Evolutionary conservation across 1,284 basidiomycete genomes (phyloP).

Genomic region (Testicularia cyperi): DNA sequence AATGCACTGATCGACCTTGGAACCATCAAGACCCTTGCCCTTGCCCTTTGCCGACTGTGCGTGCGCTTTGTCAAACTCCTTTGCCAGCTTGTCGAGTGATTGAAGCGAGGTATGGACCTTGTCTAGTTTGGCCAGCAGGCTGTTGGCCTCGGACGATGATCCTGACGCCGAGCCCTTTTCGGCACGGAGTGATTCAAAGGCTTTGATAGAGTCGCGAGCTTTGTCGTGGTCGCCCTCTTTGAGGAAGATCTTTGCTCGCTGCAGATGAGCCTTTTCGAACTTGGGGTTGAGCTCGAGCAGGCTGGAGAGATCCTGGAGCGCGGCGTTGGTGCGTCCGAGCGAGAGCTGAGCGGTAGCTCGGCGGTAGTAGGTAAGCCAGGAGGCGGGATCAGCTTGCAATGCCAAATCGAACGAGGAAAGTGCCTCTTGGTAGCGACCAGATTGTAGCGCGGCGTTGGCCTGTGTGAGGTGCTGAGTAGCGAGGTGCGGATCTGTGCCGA

Average conservation of each 20-base stretch:
- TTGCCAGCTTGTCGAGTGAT: slow-evolving; percentile 37
- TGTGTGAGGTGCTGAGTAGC: slow-evolving; percentile 35
- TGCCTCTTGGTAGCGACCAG: slow-evolving; percentile 46
- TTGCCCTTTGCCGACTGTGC: slow-evolving; percentile 33
- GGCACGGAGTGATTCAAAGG: slow-evolving; percentile 14
- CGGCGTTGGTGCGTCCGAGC: slow-evolving; percentile 50
- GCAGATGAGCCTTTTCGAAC: slow-evolving; percentile 54
- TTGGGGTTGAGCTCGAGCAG: slow-evolving; percentile 49
- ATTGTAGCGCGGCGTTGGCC: slow-evolving; percentile 47
- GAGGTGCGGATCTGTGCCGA: slow-evolving; percentile 8
- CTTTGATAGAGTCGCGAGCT: slow-evolving; percentile 34
- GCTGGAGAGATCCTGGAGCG: slow-evolving; percentile 48
- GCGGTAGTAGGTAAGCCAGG: slow-evolving; percentile 56
- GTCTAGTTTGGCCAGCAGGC: slow-evolving; percentile 26
- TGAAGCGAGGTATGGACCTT: slow-evolving; percentile 20
- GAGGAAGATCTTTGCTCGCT: slow-evolving; percentile 48
- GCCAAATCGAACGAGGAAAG: slow-evolving; percentile 49
- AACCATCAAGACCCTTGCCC: slow-evolving; percentile 16
- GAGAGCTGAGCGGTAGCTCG: slow-evolving; percentile 57
- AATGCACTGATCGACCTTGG: slow-evolving; percentile 49
- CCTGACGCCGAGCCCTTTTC: slow-evolving; percentile 12
- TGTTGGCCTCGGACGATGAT: slow-evolving; percentile 9
- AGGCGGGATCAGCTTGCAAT: slow-evolving; percentile 39
- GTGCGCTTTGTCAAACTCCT: slow-evolving; percentile 40
- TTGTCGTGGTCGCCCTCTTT: slow-evolving; percentile 53